Evolutionary conservation across 371 early-diverging fungal species (phyloP).

Genomic region (Rhizopus microsporus): DNA sequence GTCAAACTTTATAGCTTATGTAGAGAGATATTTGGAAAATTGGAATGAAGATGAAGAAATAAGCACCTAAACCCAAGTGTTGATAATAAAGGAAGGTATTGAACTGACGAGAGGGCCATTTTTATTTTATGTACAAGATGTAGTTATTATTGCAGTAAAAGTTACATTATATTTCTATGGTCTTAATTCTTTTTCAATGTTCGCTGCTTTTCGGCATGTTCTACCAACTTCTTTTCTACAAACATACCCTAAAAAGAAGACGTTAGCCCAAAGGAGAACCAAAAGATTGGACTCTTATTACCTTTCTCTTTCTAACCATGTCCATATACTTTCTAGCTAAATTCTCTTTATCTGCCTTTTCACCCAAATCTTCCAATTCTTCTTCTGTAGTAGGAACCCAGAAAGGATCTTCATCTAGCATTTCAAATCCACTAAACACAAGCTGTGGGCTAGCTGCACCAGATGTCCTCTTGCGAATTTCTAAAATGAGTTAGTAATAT

Average conservation of each 20-base stretch:
- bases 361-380: conserved; percentile 96
- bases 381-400: conserved; percentile 98
- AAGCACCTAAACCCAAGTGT: no score
- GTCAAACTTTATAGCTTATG: no score
- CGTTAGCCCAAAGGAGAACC: not conserved
- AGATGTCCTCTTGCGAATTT: conserved; percentile 90
- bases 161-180: no score
- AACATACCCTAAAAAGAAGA: conserved; percentile 67
- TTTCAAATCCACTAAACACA: conserved; percentile 90
- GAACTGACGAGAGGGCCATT: no score
- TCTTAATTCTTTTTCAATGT: conserved; percentile 65
- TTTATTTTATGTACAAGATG: no score
- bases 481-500: conserved; percentile 33
- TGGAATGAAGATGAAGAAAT: no score
- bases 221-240: conserved; percentile 86
- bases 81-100: no score
- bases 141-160: no score
- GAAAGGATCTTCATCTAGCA: conserved; percentile 94
- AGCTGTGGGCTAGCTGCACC: conserved; percentile 96
- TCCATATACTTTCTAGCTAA: conserved; percentile 96
- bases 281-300: conserved; percentile 23
- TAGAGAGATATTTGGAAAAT: no score
- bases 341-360: conserved; percentile 95
- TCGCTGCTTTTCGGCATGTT: conserved; percentile 90
- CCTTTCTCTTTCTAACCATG: conserved; percentile 91